Conservation (phyloP, 176 grass and related monocot species). For the Rhynchospora tenuis region DNA sequence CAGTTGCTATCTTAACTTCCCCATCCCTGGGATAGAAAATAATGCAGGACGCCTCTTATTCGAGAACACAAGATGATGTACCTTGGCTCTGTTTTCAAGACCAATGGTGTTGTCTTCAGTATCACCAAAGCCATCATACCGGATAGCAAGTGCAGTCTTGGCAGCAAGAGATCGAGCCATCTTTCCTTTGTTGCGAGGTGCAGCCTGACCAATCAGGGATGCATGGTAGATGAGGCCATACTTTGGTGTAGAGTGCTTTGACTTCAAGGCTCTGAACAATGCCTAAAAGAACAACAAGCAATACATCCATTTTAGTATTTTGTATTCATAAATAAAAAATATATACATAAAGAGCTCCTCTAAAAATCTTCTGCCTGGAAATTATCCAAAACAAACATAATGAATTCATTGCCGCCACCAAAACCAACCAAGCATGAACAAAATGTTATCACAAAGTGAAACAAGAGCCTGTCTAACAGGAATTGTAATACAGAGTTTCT, state of each 20-base stretch:
- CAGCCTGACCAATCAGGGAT: constrained; percentile 75
- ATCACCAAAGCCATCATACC: constrained; percentile 78
- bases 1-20: neutral
- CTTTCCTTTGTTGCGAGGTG: constrained; percentile 73
- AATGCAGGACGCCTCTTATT: neutral
- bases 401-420: neutral
- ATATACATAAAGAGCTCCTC: neutral
- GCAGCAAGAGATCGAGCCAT: constrained; percentile 86
- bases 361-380: neutral
- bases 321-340: neutral
- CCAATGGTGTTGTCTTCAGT: constrained; percentile 70
- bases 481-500: neutral
- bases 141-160: constrained; percentile 68
- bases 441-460: neutral
- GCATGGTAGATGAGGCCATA: constrained; percentile 94
- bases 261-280: constrained; percentile 85
- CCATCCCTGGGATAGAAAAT: neutral
- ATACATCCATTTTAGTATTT: neutral
- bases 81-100: constrained; percentile 66
- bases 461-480: neutral
- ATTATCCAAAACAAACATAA: neutral
- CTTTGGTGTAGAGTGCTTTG: constrained; percentile 85
- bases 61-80: constrained; percentile 7
- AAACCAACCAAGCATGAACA: neutral
- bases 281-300: constrained; percentile 38